phyloP scores from a whole-genome alignment of 1,139 yeast species.

The Sugiyamaella xylanicola region DNA sequence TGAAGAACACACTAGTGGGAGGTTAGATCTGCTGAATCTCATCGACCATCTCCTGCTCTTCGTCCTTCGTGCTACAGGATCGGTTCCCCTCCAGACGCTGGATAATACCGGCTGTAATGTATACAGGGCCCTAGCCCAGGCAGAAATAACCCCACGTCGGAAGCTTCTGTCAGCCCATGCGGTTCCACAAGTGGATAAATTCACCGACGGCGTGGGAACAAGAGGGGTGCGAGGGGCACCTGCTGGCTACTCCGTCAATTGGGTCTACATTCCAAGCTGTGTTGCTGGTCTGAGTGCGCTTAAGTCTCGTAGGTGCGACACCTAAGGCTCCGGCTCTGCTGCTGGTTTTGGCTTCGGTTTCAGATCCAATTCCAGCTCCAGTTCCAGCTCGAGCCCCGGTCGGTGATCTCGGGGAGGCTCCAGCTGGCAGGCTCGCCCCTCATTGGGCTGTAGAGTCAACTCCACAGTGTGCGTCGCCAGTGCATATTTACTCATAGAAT shows the following conservation, averaged over 20 bases:
- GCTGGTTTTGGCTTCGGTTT: no score
- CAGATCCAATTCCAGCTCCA: no score
- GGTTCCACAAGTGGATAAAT: background rate
- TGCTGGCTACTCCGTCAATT: background rate
- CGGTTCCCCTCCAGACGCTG: background rate
- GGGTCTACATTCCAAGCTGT: no score
- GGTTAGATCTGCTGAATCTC: no score
- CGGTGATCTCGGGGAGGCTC: background rate
- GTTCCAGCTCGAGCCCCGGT: background rate
- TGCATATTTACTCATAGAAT: background rate
- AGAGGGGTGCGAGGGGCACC: no score
- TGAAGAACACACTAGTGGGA: no score
- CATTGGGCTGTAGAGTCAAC: background rate
- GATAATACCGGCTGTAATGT: constrained; percentile 3
- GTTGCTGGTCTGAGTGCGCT: no score
- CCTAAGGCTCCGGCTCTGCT: no score
- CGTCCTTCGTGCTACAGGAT: no score
- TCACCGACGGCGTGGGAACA: background rate
- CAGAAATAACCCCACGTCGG: constrained; percentile 5
- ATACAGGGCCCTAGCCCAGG: background rate
- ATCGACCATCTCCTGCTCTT: no score
- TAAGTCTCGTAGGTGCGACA: no score
- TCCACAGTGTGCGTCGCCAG: background rate
- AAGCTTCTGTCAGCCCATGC: background rate
- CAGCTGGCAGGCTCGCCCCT: background rate